phyloP scores from a whole-genome alignment of 1,139 yeast genomes.

The Yamadazyma aaseri region DNA sequence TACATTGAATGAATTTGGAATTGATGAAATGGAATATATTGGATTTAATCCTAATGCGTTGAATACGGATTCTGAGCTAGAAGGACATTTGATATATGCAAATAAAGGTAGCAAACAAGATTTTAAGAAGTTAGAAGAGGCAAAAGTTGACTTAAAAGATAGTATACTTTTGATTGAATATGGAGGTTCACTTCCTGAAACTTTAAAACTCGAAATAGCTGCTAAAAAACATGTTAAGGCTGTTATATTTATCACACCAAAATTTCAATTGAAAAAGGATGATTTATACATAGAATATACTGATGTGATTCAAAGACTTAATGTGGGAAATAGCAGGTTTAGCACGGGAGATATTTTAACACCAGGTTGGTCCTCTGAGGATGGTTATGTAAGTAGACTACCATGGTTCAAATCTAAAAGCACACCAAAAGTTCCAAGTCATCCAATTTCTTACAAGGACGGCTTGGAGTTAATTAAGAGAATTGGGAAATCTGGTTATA shows the following conservation, averaged over 20 bases:
- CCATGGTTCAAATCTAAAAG: constrained; percentile 49
- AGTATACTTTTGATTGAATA: constrained; percentile 61
- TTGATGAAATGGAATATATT: constrained; percentile 35
- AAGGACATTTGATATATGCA: constrained; percentile 52
- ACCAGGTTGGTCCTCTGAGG: constrained; percentile 72
- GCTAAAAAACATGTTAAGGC: constrained; percentile 32
- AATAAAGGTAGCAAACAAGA: constrained; percentile 68
- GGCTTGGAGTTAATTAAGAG: constrained; percentile 50
- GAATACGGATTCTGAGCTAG: constrained; percentile 45
- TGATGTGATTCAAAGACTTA: constrained; percentile 57
- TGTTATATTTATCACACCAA: constrained; percentile 34
- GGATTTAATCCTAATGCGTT: constrained; percentile 72
- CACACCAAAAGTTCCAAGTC: constrained; percentile 70
- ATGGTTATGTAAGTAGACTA: constrained; percentile 33
- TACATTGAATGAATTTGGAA: constrained; percentile 32
- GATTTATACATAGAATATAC: constrained; percentile 38
- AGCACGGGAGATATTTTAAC: constrained; percentile 78
- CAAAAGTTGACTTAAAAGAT: constrained; percentile 34
- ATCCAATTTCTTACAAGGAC: constrained; percentile 75
- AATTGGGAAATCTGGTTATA: constrained; percentile 48
- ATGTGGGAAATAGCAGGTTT: constrained; percentile 64
- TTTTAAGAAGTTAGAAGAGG: constrained; percentile 40
- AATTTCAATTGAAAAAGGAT: constrained; percentile 20
- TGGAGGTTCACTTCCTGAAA: constrained; percentile 47
- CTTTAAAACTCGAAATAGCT: constrained; percentile 37